Evolutionary conservation across 768 basidiomycete species (phyloP), one percentile per base, ranked within the genome.

Genomic region (Leccinum uliginosum): DNA sequence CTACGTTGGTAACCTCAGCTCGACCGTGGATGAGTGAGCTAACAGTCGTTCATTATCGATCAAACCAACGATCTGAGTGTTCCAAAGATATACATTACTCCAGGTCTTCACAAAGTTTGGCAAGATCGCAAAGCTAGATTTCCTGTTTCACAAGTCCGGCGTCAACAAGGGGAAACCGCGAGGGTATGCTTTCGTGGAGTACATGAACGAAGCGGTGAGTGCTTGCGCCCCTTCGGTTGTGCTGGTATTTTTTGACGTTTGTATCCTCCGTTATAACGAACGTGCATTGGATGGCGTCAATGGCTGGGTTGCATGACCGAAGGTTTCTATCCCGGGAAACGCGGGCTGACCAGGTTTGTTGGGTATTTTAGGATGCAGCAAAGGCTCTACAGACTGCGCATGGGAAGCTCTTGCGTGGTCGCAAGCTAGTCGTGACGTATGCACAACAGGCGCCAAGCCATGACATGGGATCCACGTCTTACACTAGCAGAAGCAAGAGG

Each of bases 161-260:
- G 80, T 85, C 12, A 73, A 86, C 66, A 94, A 87, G 68, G 97
- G 97, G 17, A 97, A 91, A 70, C 95, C 97, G 1, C 79, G 95
- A 12, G 96, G 97, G 6, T 98, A 96, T 71, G 95, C 94, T 0
- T 99, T 98, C 63, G 74, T 99, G 32, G 92, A 98, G 74, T 98
- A 86, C 65, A 78, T 78, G 29, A 81, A 81, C 45, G 79, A 85
- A 74, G 83, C 85, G 74, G 96, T 98, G 74, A 78, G 91, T 86
- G 51, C 21, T 24, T 24, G 59, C 30, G 9, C 50, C 48, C 62
- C 59, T 56, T 64, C 54, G 65, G 62, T 64, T 54, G 40, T 65
- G 60, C 56, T 50, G 38, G 47, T 44, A 19, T 8, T 24, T 38
- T 68, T 71, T 71, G 65, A 72, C 69, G 58, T 58, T 47, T 60